A percentile compares a stretch with the other conserved stretches of the same genome.
Conservation (phyloP, 176 grass and related monocot species). For the Paspalum vaginatum region DNA sequence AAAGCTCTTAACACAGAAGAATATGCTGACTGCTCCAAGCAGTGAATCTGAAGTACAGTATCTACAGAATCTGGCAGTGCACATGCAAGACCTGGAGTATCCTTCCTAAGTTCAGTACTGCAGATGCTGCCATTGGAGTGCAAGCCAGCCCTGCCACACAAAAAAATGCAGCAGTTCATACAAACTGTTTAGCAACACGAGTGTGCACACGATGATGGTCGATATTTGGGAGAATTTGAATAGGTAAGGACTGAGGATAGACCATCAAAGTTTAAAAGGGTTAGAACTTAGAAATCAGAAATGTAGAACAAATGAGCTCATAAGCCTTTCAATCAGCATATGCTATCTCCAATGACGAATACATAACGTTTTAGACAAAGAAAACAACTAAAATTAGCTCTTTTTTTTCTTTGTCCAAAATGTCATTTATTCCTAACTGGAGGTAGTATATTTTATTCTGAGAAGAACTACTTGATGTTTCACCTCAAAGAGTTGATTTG, state of each 20-base stretch:
- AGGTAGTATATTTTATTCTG: background rate
- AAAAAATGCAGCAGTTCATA: constrained; percentile 15
- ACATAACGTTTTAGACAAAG: too few relatives aligned
- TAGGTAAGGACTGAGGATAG: background rate
- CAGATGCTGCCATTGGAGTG: constrained; percentile 13
- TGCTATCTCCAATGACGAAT: too few relatives aligned
- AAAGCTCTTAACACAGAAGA: constrained; percentile 68
- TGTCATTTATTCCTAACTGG: too few relatives aligned
- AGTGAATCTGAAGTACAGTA: constrained; percentile 60
- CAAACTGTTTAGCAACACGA: constrained; percentile 13
- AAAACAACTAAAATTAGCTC: too few relatives aligned
- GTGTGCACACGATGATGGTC: background rate
- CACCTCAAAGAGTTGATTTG: constrained; percentile 63
- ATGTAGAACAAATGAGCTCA: too few relatives aligned
- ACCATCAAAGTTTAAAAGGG: too few relatives aligned
- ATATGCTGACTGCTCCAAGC: constrained; percentile 69
- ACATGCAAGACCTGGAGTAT: constrained; percentile 25
- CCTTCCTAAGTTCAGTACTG: constrained; percentile 16
- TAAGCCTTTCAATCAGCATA: too few relatives aligned
- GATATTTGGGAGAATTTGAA: background rate
- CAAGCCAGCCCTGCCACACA: constrained; percentile 23
- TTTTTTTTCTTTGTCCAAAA: too few relatives aligned
- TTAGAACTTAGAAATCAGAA: too few relatives aligned
- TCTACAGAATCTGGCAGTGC: constrained; percentile 41
- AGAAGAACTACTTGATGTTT: background rate